These are phyloP conservation scores for Aulographum hederae DNA, from an alignment of 2,329 filamentous ascomycete genomes.

Conservation along the genomic window DNA sequence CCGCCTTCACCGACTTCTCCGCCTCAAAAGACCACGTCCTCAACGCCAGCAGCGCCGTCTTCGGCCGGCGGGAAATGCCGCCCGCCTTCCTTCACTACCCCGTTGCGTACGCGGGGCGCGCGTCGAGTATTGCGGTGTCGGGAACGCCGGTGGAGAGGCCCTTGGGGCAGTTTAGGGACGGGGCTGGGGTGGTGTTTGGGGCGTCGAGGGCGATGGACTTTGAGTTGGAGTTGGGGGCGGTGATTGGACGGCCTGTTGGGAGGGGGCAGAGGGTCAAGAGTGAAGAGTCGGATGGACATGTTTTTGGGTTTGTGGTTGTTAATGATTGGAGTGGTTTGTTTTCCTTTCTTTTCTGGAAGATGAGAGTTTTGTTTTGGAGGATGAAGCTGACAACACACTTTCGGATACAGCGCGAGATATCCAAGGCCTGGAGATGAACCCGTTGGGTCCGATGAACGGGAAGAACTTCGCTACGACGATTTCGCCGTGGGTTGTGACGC, in stretches of 20 bases:
- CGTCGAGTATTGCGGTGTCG: constrained; percentile 33
- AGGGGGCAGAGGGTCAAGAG: constrained; percentile 21
- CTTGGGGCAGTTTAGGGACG: constrained; percentile 21
- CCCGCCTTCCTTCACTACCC: constrained; percentile 30
- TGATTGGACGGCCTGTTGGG: constrained; percentile 22
- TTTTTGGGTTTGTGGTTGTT: constrained; percentile 43
- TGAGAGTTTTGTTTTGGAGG: neutral
- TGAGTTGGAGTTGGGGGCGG: constrained; percentile 29
- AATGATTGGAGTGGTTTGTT: constrained; percentile 39
- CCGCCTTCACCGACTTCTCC: constrained; percentile 41
- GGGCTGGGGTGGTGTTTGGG: constrained; percentile 16
- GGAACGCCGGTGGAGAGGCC: constrained; percentile 30
- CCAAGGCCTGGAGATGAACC: constrained; percentile 71
- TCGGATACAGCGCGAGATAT: constrained; percentile 3
- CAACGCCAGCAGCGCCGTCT: constrained; percentile 27
- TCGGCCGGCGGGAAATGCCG: constrained; percentile 20
- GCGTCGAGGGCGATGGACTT: constrained; percentile 25
- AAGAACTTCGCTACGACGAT: constrained; percentile 74
- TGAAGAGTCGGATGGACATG: constrained; percentile 30
- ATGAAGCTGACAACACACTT: neutral
- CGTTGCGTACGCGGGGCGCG: constrained; percentile 35
- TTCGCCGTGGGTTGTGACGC: constrained; percentile 60
- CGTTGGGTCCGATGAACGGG: constrained; percentile 62
- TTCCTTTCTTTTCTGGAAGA: constrained; percentile 9
- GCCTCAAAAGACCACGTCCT: constrained; percentile 33